Evolutionary conservation across 2,329 filamentous ascomycete genomes (phyloP).

Genomic region (Colletotrichum tanaceti): DNA sequence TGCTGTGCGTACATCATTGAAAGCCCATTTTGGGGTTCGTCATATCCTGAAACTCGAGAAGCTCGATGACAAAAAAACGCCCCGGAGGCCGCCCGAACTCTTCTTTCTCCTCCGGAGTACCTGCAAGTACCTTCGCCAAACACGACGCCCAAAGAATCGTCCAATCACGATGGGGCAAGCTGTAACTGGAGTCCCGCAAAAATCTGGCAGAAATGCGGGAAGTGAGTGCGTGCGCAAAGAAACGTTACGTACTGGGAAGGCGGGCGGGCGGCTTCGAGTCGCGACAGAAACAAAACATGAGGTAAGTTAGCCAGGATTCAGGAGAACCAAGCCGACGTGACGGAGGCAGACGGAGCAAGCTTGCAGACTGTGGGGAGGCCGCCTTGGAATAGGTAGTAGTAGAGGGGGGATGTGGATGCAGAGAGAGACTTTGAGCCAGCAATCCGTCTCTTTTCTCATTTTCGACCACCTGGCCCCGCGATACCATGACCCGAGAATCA

Average conservation of each 20-base stretch:
- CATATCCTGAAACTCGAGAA: background rate
- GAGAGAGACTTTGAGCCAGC: background rate
- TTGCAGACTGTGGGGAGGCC: slow-evolving; percentile 30
- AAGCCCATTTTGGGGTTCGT: slow-evolving; percentile 8
- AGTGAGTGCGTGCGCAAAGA: background rate
- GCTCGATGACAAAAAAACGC: slow-evolving; percentile 7
- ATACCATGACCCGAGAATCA: slow-evolving; percentile 23
- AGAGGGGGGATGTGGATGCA: background rate
- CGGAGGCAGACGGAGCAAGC: slow-evolving; percentile 34
- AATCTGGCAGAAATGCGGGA: slow-evolving; percentile 1
- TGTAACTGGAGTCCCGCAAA: background rate
- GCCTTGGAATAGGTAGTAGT: too few relatives aligned
- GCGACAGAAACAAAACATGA: slow-evolving; percentile 5
- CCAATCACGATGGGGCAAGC: background rate
- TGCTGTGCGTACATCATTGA: background rate
- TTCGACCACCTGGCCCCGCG: slow-evolving; percentile 5
- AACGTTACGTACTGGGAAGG: slow-evolving; percentile 1
- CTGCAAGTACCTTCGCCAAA: background rate
- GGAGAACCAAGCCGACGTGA: slow-evolving; percentile 34
- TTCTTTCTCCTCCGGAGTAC: background rate
- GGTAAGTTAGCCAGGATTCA: slow-evolving; percentile 35
- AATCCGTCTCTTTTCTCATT: background rate
- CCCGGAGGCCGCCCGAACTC: slow-evolving; percentile 34
- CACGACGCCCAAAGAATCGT: background rate
- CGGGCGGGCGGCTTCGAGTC: slow-evolving; percentile 1